These are phyloP conservation scores for Salvia rosmarinus DNA, from an alignment of 257 asterid genomes.

Conservation along the genomic window DNA sequence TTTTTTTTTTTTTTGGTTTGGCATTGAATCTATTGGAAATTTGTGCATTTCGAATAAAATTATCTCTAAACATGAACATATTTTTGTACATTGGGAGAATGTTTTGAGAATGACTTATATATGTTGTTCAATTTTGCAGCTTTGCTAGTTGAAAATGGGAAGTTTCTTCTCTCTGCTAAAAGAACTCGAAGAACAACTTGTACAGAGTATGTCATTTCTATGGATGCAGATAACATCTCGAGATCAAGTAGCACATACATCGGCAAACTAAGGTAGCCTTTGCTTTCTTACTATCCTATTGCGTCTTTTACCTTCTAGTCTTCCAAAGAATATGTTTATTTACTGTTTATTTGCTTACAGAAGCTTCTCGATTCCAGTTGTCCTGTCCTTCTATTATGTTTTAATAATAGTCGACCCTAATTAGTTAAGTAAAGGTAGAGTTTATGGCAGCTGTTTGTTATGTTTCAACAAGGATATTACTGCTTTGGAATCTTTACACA, in stretches of 20 bases:
- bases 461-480: neutral
- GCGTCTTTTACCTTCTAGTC: neutral
- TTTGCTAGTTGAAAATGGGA: conserved; percentile 59
- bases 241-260: conserved; percentile 59
- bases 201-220: conserved; percentile 62
- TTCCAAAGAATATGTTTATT: neutral
- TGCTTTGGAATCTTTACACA: neutral
- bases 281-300: neutral
- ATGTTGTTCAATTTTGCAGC: conserved; percentile 38
- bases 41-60: neutral
- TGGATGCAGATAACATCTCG: conserved; percentile 61
- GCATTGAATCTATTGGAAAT: conserved; percentile 1
- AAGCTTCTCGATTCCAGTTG: conserved; percentile 1
- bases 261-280: conserved; percentile 52
- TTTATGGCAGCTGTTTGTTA: neutral
- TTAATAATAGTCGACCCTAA: neutral
- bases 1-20: neutral
- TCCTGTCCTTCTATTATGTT: neutral
- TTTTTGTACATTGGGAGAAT: neutral
- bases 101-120: neutral
- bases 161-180: conserved; percentile 64
- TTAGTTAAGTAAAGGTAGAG: neutral
- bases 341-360: neutral
- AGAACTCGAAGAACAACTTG: conserved; percentile 61
- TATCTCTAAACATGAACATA: neutral